Evolutionary conservation across 2,329 filamentous ascomycete genomes (phyloP), one percentile per base, ranked within the genome.

Genomic region (Talaromyces sp.): DNA sequence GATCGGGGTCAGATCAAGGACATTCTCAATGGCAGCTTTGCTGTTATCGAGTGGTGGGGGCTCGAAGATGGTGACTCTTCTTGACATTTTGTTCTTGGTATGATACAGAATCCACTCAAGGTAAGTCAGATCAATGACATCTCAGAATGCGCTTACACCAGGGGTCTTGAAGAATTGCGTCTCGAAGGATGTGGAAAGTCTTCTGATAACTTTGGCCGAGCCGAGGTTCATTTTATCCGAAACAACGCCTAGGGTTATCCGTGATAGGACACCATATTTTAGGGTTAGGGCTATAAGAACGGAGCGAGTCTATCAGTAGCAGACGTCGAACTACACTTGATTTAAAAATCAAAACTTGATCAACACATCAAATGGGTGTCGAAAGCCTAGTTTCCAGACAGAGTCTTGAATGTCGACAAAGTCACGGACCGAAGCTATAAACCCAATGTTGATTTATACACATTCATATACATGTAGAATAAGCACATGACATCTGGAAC

Each of bases 1-100:
- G 59, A 97, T 82, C 67, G 92, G 89, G 3, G 90, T 95, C 69
- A 97, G 72, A 71, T 96, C 92, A 61, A 97, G 84, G 56, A 91
- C 88, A 77, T 96, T 93, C 79, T 98, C 93, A 66, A 98, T 96
- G 14, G 86, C 83, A 28, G 92, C 88, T 76, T 91, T 90, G 71
- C 83, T 83, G 52, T 85, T 79, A 72, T 96, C 88, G 35, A 86
- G 77, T 58, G 89, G 87, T 66, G 91, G 92, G 58, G 91, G 88
- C 70, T 86, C 85, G 67, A 96, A 86, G 61, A 96, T 83, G 0
- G 89, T 92, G 33, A 80, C 69, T 54, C 73, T 73, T 60, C 72
- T 72, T 25, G 65, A 56, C 54, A 56, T 56, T 14, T 1, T 56
- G 54, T 4, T 8, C 1, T 3, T 7, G 2, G 7, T 6, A 23